Conservation (phyloP, 2,329 filamentous ascomycete genomes). For the Aspergillus sp. region DNA sequence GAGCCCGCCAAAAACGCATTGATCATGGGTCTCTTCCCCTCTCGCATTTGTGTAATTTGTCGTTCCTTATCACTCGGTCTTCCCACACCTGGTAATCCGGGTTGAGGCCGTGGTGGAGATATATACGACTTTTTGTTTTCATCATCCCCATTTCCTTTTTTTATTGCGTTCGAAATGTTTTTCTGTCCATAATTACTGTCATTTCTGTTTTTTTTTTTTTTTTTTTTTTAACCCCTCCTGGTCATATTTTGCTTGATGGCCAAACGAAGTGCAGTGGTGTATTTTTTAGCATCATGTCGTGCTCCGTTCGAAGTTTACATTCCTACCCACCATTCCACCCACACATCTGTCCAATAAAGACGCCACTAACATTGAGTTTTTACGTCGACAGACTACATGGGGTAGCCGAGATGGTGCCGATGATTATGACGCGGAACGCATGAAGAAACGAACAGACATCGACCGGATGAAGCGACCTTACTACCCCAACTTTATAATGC, state of each 20-base stretch:
- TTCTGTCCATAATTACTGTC: background rate
- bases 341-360: slow-evolving; percentile 1
- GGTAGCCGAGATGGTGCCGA: slow-evolving; percentile 90
- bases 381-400: slow-evolving; percentile 72
- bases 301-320: no score
- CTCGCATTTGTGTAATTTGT: no score
- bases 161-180: no score
- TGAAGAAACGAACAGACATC: slow-evolving; percentile 44
- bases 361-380: slow-evolving; percentile 12
- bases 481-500: slow-evolving; percentile 26
- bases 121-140: background rate
- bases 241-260: no score
- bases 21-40: no score
- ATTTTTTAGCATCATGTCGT: no score
- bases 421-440: slow-evolving; percentile 69
- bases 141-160: no score
- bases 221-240: background rate
- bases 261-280: no score
- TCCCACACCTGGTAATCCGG: no score
- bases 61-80: no score
- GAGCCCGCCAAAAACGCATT: no score
- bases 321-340: background rate
- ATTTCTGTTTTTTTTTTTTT: slow-evolving; percentile 1
- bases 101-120: no score
- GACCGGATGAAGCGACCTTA: slow-evolving; percentile 30